Evolutionary conservation across 2,329 filamentous ascomycete species (phyloP).

Genomic region (Ophiostoma piceae): DNA sequence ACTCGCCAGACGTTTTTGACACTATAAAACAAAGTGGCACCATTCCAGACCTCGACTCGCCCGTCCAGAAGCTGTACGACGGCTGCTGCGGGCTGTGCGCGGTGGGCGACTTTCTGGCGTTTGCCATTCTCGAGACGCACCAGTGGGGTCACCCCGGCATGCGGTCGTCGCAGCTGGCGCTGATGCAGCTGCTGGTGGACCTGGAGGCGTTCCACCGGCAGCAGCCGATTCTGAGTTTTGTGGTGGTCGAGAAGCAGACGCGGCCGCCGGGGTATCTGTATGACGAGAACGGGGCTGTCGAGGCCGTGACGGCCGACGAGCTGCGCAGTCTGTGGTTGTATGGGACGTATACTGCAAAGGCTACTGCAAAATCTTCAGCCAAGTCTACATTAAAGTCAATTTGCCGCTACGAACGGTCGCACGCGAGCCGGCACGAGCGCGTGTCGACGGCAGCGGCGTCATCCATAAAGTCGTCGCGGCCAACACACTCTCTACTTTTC

Average conservation of each 20-base stretch:
- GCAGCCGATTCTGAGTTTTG: conserved; percentile 33
- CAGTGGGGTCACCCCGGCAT: conserved; percentile 29
- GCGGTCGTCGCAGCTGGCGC: conserved; percentile 23
- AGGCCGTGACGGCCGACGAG: conserved; percentile 23
- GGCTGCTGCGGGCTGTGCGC: conserved; percentile 25
- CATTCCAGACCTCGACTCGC: conserved; percentile 14
- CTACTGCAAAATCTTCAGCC: background rate
- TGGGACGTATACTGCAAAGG: background rate
- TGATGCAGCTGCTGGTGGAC: conserved; percentile 34
- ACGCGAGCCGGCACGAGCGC: conserved; percentile 16
- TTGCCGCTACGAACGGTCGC: conserved; percentile 19
- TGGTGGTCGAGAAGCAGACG: conserved; percentile 27
- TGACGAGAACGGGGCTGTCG: conserved; percentile 25
- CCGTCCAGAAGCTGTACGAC: conserved; percentile 21
- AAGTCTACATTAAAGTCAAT: background rate
- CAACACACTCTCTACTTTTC: conserved; percentile 21
- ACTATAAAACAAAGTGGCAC: conserved; percentile 14
- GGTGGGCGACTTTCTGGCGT: conserved; percentile 26
- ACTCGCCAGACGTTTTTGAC: conserved; percentile 23
- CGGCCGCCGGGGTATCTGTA: conserved; percentile 31
- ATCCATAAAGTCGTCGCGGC: conserved; percentile 23
- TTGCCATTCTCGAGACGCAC: conserved; percentile 26
- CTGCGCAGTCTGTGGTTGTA: conserved; percentile 22
- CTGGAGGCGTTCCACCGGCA: conserved; percentile 34
- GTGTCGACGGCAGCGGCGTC: conserved; percentile 23